Evolutionary conservation across 2,329 filamentous ascomycete genomes (phyloP), one percentile per base, ranked within the genome.

Genomic region (Aspergillus viridinutans): DNA sequence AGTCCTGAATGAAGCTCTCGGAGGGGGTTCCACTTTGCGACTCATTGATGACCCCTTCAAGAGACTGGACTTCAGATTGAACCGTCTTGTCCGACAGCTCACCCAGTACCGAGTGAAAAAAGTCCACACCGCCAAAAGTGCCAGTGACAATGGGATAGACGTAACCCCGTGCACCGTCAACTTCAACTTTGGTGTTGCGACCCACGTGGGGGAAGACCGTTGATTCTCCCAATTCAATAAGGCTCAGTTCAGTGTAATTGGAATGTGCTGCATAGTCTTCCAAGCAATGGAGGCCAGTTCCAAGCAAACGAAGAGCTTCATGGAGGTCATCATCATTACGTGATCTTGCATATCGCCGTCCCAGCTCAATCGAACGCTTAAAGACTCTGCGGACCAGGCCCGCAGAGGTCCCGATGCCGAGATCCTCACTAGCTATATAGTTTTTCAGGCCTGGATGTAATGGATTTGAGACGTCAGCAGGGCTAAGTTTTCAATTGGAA

Each of bases 221-320:
- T 5, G 77, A 80, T 74, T 94, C 91, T 52, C 91, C 92, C 67
- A 96, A 76, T 72, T 96, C 92, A 66, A 94, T 92, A 50, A 97
- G 81, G 57, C 89, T 90, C 57, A 97, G 84, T 73, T 97, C 92
- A 14, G 83, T 86, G 76, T 96, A 97, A 80, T 97, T 97, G 72
- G 90, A 95, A 76, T 97, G 93, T 17, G 92, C 93, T 54, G 92
- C 87, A 77, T 88, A 97, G 71, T 97, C 92, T 77, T 96, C 92
- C 25, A 97, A 78, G 71, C 92, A 96, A 77, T 97, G 93, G 55
- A 92, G 83, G 38, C 88, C 92, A 57, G 92, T 96, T 57, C 93
- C 93, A 61, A 97, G 79, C 20, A 96, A 81, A 54, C 92, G 86
- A 50, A 97, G 83, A 55, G 92, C 89, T 76, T 97, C 93, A 71